A percentile compares a stretch with the other conserved stretches of the same genome.
These are phyloP conservation scores for Chlorella sp. DNA, from an alignment of 139 green algal species.

Conservation along the genomic window DNA sequence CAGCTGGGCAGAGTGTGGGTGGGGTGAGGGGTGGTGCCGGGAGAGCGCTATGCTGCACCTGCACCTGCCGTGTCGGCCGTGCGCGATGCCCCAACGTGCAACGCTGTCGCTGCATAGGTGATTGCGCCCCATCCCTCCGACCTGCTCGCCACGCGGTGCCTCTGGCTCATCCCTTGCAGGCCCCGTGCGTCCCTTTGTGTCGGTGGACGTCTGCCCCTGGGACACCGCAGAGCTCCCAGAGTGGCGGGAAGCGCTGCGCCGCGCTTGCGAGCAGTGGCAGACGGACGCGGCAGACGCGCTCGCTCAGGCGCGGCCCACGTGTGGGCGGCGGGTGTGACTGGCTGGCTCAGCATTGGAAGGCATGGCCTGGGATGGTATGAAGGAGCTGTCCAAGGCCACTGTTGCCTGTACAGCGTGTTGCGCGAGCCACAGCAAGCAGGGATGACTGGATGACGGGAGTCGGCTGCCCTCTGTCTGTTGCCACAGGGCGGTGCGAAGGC, in stretches of 20 bases:
- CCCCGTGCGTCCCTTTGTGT: constrained; percentile 20
- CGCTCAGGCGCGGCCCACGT: background rate
- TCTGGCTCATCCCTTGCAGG: background rate
- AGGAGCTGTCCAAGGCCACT: no score
- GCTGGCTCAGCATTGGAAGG: no score
- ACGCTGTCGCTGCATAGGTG: no score
- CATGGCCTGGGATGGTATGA: no score
- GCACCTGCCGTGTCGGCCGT: background rate
- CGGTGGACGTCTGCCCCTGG: constrained; percentile 21
- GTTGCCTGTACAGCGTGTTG: no score
- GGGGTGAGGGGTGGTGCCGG: background rate
- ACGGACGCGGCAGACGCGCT: background rate
- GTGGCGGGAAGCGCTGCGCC: constrained; percentile 6
- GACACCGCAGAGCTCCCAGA: constrained; percentile 22
- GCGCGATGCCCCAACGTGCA: background rate
- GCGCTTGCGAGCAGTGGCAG: constrained; percentile 16
- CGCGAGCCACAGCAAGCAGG: no score
- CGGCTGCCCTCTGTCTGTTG: background rate
- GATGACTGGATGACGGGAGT: no score
- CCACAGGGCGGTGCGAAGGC: constrained; percentile 33
- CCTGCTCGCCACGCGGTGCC: background rate
- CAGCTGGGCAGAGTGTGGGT: background rate
- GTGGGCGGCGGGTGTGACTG: no score
- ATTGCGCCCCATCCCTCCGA: background rate
- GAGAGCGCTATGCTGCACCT: background rate